phyloP scores from a whole-genome alignment of 1,284 basidiomycete genomes.

The Cronartium quercuum region DNA sequence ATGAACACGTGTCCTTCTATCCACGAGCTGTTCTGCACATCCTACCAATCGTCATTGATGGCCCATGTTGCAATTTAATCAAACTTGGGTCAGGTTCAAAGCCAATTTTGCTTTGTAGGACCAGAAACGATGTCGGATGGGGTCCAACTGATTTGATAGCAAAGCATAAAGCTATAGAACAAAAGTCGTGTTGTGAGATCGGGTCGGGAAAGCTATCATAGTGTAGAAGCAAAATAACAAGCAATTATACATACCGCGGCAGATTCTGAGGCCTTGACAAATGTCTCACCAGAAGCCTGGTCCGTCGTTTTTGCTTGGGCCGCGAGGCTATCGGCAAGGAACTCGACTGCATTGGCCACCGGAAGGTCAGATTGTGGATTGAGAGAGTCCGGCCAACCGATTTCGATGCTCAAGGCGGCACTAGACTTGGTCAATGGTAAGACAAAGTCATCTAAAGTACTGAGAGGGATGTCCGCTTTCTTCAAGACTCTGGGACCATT shows the following conservation, averaged over 20 bases:
- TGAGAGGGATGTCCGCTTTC: conserved; percentile 58
- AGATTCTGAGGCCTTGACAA: conserved; percentile 51
- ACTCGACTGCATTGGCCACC: conserved; percentile 70
- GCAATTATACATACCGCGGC: conserved; percentile 19
- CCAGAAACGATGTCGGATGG: conserved; percentile 65
- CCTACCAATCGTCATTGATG: too few relatives aligned
- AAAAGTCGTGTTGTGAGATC: conserved; percentile 33
- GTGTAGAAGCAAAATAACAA: not conserved
- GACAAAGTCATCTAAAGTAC: conserved; percentile 59
- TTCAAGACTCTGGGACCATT: conserved; percentile 56
- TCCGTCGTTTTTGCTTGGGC: conserved; percentile 52
- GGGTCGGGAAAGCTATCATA: not conserved
- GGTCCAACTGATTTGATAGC: conserved; percentile 65
- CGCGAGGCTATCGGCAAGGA: conserved; percentile 71
- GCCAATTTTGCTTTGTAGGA: not conserved
- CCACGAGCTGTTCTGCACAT: too few relatives aligned
- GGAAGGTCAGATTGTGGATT: conserved; percentile 65
- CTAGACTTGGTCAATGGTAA: conserved; percentile 50
- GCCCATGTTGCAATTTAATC: too few relatives aligned
- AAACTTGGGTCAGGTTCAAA: not conserved
- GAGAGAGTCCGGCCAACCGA: conserved; percentile 54
- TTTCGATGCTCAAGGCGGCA: conserved; percentile 43
- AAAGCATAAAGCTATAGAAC: conserved; percentile 60
- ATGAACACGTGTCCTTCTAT: too few relatives aligned
- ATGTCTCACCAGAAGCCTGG: conserved; percentile 50